A percentile compares a stretch with the other conserved stretches of the same genome.
These are phyloP conservation scores for Prunus dulcis DNA, from an alignment of 306 rosid species.

Conservation along the genomic window DNA sequence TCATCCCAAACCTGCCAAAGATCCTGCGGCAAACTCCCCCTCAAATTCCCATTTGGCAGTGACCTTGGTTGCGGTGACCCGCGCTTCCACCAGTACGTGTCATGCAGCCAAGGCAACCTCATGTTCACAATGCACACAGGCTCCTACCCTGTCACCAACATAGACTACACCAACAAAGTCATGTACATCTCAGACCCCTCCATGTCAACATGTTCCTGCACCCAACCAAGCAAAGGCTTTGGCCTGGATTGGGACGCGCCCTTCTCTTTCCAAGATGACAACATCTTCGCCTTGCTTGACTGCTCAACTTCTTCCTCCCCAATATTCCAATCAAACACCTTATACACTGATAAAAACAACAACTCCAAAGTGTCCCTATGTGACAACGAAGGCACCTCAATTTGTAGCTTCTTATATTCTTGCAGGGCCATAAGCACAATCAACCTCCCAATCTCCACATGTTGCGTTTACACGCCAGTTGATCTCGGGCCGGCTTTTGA, in stretches of 20 bases:
- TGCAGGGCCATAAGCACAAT: slow-evolving; percentile 60
- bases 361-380: slow-evolving; percentile 38
- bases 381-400: slow-evolving; percentile 42
- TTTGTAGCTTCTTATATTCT: slow-evolving; percentile 60
- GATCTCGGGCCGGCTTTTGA: slow-evolving; percentile 77
- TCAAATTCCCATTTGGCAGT: slow-evolving; percentile 70
- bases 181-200: slow-evolving; percentile 73
- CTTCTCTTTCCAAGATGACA: slow-evolving; percentile 53
- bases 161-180: slow-evolving; percentile 60
- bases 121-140: slow-evolving; percentile 76
- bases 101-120: slow-evolving; percentile 51
- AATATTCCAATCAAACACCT: slow-evolving; percentile 23
- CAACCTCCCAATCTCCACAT: slow-evolving; percentile 59
- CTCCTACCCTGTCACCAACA: slow-evolving; percentile 55
- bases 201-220: slow-evolving; percentile 78
- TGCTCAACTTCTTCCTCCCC: slow-evolving; percentile 36
- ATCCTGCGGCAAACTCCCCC: slow-evolving; percentile 55
- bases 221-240: slow-evolving; percentile 64
- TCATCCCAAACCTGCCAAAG: slow-evolving; percentile 61
- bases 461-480: slow-evolving; percentile 81
- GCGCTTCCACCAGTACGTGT: slow-evolving; percentile 54
- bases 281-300: slow-evolving; percentile 60
- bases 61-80: slow-evolving; percentile 70
- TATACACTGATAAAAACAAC: slow-evolving; percentile 27
- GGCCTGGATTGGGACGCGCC: slow-evolving; percentile 76